A percentile compares a stretch with the other conserved stretches of the same genome.
Conservation (phyloP, 768 basidiomycete species). For the Naematelia encephala region DNA sequence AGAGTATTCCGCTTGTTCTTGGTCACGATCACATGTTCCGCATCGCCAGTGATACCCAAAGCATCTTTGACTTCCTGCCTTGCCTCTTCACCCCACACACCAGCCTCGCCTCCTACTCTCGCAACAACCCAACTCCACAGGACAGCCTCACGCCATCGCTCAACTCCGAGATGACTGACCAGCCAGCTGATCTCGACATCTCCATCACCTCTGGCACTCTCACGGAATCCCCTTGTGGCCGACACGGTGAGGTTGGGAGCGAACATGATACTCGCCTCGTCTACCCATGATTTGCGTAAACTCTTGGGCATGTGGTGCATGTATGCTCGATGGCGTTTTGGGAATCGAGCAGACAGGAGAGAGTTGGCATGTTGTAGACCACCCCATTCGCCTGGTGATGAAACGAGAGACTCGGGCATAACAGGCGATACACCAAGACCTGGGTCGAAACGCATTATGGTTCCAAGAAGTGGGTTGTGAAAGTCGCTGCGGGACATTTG, state of each 20-base stretch:
- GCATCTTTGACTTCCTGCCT: slow-evolving; percentile 23
- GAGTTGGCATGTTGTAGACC: slow-evolving; percentile 42
- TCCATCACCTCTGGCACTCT: slow-evolving; percentile 24
- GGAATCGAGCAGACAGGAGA: slow-evolving; percentile 40
- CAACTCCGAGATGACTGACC: slow-evolving; percentile 37
- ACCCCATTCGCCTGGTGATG: slow-evolving; percentile 46
- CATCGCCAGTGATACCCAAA: slow-evolving; percentile 13
- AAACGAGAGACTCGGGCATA: slow-evolving; percentile 18
- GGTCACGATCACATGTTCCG: not conserved
- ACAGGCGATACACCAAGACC: slow-evolving; percentile 30
- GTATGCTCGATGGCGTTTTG: slow-evolving; percentile 31
- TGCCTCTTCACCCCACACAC: slow-evolving; percentile 31
- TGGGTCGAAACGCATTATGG: slow-evolving; percentile 36
- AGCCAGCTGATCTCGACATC: slow-evolving; percentile 47
- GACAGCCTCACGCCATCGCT: slow-evolving; percentile 48
- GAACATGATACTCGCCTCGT: slow-evolving; percentile 46
- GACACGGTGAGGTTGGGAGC: slow-evolving; percentile 28
- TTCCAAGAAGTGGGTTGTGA: slow-evolving; percentile 42
- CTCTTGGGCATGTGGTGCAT: slow-evolving; percentile 45
- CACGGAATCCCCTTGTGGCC: slow-evolving; percentile 39
- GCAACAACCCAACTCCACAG: slow-evolving; percentile 47
- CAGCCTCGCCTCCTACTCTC: slow-evolving; percentile 31
- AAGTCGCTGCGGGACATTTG: slow-evolving; percentile 35
- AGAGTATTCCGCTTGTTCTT: slow-evolving; percentile 24
- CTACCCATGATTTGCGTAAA: slow-evolving; percentile 20